Evolutionary conservation across 2,329 filamentous ascomycete species (phyloP).

Genomic region (Drechslerella dactyloides): DNA sequence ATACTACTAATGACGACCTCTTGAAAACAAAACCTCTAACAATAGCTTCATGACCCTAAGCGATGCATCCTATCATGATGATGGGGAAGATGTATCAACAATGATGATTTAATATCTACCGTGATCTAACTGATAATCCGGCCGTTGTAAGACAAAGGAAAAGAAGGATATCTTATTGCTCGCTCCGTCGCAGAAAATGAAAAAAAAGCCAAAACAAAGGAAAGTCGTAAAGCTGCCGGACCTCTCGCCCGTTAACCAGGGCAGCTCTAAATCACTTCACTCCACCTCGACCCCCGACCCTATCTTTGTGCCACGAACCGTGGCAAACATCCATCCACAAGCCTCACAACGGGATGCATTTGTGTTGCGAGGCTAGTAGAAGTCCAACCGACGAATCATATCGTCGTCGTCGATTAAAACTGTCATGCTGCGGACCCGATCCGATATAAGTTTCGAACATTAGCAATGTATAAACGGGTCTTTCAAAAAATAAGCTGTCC

Average conservation of each 20-base stretch:
- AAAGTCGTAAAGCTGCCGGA: not conserved
- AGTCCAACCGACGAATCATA: slow-evolving; percentile 25
- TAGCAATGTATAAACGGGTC: not conserved
- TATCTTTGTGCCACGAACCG: not conserved
- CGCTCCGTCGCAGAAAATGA: slow-evolving; percentile 31
- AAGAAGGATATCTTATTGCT: slow-evolving; percentile 14
- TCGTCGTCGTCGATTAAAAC: slow-evolving; percentile 18
- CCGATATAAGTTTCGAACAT: not conserved
- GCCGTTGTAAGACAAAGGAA: not conserved
- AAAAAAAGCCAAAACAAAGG: slow-evolving; percentile 4
- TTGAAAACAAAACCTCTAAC: not conserved
- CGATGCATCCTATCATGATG: not conserved
- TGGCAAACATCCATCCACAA: not conserved
- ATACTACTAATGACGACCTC: slow-evolving; percentile 32
- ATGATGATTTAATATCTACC: not conserved
- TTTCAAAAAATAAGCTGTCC: not conserved
- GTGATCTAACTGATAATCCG: not conserved
- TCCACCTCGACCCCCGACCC: not conserved
- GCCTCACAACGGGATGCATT: not conserved
- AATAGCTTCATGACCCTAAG: not conserved
- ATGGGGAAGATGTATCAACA: not conserved
- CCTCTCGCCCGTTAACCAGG: slow-evolving; percentile 8
- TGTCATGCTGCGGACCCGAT: slow-evolving; percentile 21
- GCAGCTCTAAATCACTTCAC: slow-evolving; percentile 15
- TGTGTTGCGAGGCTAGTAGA: slow-evolving; percentile 19